phyloP scores from a whole-genome alignment of 805 yeast genomes.

The Torulaspora franciscae region DNA sequence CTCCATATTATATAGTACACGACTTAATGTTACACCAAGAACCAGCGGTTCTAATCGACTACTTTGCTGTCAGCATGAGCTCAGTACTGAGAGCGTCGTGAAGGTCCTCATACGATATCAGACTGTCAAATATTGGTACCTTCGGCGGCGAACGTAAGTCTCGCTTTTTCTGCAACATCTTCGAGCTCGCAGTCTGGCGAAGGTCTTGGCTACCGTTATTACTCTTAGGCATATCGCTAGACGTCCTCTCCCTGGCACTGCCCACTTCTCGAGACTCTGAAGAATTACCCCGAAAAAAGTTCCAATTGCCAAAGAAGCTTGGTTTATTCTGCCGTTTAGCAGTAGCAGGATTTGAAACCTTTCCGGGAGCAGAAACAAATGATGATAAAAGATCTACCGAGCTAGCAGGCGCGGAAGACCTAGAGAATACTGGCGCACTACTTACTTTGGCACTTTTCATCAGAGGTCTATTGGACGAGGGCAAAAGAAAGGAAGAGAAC shows the following conservation, averaged over 20 bases:
- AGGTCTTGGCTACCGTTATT: background rate
- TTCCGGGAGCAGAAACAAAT: constrained; percentile 6
- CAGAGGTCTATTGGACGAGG: constrained; percentile 8
- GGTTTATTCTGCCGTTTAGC: background rate
- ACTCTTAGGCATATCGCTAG: background rate
- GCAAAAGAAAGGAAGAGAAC: constrained; percentile 10
- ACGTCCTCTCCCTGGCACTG: background rate
- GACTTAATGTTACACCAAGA: background rate
- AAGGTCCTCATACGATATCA: constrained; percentile 25
- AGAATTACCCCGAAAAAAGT: constrained; percentile 10
- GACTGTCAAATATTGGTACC: constrained; percentile 19
- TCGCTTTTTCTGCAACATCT: background rate
- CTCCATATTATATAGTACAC: constrained; percentile 2
- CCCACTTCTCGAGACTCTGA: background rate
- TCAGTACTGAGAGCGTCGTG: constrained; percentile 32
- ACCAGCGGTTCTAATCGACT: background rate
- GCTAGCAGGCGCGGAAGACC: constrained; percentile 6
- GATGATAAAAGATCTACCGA: constrained; percentile 12
- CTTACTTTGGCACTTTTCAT: constrained; percentile 13
- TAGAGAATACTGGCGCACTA: constrained; percentile 13
- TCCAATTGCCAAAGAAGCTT: constrained; percentile 21
- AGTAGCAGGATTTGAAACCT: background rate
- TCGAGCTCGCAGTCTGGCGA: background rate
- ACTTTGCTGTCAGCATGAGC: constrained; percentile 12
- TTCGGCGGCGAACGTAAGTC: constrained; percentile 1